Base-by-base conservation (phyloP, 345 rosid genomes). In the Orychophragmus violaceus region DNA sequence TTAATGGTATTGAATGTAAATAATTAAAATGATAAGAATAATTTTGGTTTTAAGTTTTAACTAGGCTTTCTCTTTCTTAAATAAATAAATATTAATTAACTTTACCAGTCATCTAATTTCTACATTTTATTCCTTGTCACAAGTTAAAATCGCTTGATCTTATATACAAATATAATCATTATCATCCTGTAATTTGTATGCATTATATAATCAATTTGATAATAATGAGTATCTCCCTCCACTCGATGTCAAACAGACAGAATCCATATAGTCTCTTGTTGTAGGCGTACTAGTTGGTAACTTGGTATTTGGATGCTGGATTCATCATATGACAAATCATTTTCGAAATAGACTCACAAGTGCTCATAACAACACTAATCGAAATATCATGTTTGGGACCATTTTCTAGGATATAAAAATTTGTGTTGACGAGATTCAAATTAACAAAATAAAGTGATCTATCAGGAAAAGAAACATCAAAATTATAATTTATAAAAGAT, bases 261-360 rank as follows among this genome's bases (percentile, higher is more conserved):
- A 33, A 33, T 16, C 45, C 45, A 57, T 54, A 16, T 21, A 35
- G 46, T 21, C 46, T 35, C 29, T 21, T 22, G 46, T 21, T 8
- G 64, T 59, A 18, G 21, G 36, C 23, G 5, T 59, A 39, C 36
- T 14, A 6, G 17, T 28, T 28, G 22, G 22, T 16, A 16, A n/a
- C n/a, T n/a, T n/a, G n/a, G 5, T 39, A 39, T 39, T 33, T 59
- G 35, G 64, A 59, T 24, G 50, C 16, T 39, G 3, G 14, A 9
- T 57, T 18, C n/a, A 30, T 54, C n/a, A 21, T 13, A 28, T 52
- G 46, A 22, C 63, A 58, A 60, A 60, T 42, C 52, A 27, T 44
- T 44, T 44, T 44, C 32, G 8, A 61, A 61, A 45, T 61, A 16
- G 65, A 61, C 65, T 42, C 33, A 12, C 65, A 42, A 44, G 65